Conservation (phyloP, 2,329 filamentous ascomycete genomes). For the Immersiporthe knoxdaviesiana region DNA sequence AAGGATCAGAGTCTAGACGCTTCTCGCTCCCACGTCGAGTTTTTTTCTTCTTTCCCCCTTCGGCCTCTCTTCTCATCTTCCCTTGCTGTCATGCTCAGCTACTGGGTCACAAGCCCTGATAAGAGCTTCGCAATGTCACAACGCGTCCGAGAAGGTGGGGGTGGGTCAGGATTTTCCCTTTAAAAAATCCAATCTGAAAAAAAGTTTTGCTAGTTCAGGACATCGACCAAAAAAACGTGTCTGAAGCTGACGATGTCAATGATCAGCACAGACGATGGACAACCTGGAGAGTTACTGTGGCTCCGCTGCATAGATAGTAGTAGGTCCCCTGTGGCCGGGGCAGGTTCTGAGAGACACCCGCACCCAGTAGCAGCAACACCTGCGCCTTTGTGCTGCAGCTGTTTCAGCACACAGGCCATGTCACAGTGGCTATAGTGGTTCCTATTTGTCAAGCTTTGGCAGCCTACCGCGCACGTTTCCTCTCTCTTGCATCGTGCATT, state of each 20-base stretch:
- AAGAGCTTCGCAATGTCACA: background rate
- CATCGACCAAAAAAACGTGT: conserved; percentile 2
- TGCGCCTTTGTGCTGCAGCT: background rate
- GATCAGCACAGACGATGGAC: background rate
- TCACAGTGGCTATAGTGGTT: conserved; percentile 3
- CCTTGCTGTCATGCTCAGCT: background rate
- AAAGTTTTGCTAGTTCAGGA: conserved; percentile 5
- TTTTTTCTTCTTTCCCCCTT: background rate
- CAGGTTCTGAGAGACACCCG: background rate
- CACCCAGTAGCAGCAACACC: background rate
- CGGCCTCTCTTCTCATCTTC: background rate
- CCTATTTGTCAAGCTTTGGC: conserved; percentile 6
- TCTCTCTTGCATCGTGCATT: background rate
- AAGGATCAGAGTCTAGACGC: conserved; percentile 15
- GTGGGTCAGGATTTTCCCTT: background rate
- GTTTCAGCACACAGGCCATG: conserved; percentile 5
- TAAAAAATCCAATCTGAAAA: background rate
- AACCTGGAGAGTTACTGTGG: background rate
- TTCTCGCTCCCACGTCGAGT: background rate
- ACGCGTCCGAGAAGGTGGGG: no score
- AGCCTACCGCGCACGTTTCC: background rate
- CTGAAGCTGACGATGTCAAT: conserved; percentile 8
- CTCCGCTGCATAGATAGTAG: no score
- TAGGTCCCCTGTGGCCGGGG: background rate
- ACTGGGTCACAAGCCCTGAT: background rate